Evolutionary conservation across 805 yeast genomes (phyloP), one percentile per base, ranked within the genome.

Genomic region (Nakazawaea wickerhamii): DNA sequence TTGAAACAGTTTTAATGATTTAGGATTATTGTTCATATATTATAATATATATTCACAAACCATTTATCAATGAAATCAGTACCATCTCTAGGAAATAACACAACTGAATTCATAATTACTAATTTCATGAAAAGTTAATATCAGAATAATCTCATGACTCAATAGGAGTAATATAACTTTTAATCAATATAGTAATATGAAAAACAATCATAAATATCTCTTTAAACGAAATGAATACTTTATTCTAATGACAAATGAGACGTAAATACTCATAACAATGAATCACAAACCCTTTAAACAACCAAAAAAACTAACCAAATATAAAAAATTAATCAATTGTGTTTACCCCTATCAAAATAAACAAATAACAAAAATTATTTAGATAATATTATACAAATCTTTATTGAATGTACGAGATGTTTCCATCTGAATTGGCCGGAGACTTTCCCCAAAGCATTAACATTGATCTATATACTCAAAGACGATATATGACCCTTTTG

Each of bases 361-460:
- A 13, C 4, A 14, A 18, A 21, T 8, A 34, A n/a, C 2, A 21
- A 32, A 32, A 4, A 32, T 4, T 17, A 13, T 22, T n/a, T n/a
- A 9, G 26, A n/a, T 3, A 21, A 21, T 21, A 20, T 21, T 34
- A 19, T 17, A 7, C 33, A 14, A 26, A 20, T 28, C 41, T 40
- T 23, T 37, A 38, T 38, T 30, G 37, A 41, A 5, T 47, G 49
- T 50, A 38, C 47, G 17, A 14, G 53, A 52, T 55, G 62, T 81
- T 80, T 79, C 88, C 88, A 83, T 78, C 67, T 65, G 60, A 46
- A 46, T 60, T 64, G 84, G 84, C 84, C 77, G 89, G 88, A 81
- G 89, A 81, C 89, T 81, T 81, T 81, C 88, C 89, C 89, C 87
- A 75, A 81, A 79, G 84, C 84, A 60, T 60, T 50, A 3, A 23